phyloP scores from a whole-genome alignment of 441 rosid species.

The Mallotus repandus region DNA sequence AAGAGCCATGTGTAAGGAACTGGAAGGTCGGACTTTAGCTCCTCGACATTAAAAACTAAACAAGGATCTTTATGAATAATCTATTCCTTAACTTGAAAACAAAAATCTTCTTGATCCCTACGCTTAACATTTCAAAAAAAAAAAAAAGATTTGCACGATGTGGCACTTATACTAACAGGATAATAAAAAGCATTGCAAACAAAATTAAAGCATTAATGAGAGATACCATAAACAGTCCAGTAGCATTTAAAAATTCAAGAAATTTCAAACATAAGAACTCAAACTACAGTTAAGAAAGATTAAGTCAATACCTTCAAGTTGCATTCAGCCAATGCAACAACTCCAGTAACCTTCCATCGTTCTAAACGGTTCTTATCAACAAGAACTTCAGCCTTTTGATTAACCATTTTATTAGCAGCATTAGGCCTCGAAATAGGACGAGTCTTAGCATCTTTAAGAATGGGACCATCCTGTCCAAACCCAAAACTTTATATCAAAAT shows the following conservation, averaged over 20 bases:
- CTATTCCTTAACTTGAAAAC: not conserved
- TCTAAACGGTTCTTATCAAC: conserved; percentile 51
- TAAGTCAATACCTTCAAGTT: conserved; percentile 58
- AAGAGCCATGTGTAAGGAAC: not conserved
- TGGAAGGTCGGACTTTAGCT: not conserved
- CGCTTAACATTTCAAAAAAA: not conserved
- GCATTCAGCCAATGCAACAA: conserved; percentile 64
- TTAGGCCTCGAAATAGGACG: conserved; percentile 49
- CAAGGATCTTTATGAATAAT: not conserved
- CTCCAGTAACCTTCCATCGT: conserved; percentile 81
- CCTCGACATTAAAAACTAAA: not conserved
- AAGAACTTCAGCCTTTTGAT: conserved; percentile 29
- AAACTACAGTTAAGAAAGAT: not conserved
- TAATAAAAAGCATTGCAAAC: no score
- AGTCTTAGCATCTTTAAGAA: conserved; percentile 58
- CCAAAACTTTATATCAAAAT: conserved; percentile 18
- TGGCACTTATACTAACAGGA: not conserved
- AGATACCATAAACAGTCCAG: no score
- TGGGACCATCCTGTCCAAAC: conserved; percentile 67
- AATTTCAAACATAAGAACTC: not conserved
- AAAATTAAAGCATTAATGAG: not conserved
- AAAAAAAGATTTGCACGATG: not conserved
- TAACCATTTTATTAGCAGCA: conserved; percentile 16
- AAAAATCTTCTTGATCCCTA: not conserved
- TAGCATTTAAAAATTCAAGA: not conserved